Evolutionary conservation across 768 basidiomycete genomes (phyloP), one percentile per base, ranked within the genome.

Genomic region (Austroboletus festivus): DNA sequence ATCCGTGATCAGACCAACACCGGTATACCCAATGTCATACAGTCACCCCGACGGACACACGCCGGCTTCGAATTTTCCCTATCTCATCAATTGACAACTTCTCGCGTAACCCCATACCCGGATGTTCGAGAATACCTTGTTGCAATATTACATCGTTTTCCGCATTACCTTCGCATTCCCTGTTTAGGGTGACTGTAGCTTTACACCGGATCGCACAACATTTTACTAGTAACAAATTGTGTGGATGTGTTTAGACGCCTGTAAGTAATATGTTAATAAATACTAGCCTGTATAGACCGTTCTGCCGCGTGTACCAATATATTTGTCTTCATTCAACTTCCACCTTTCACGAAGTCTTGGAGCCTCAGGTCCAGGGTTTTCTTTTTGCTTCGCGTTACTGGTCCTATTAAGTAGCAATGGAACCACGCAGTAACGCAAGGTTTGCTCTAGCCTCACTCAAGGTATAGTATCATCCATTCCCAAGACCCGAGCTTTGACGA

Each of bases 21-120:
- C 65, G 7, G 19, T 60, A 34, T 69, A 67, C 42, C 66, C 65
- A 0, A 35, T 45, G 21, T 55, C 65, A 19, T 67, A 63, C 40
- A 13, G 47, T 38, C 56, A 64, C n/a, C 31, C 53, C 30, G 50
- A 59, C 26, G 16, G 19, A 33, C 33, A 30, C 38, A 44, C 35
- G 18, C 41, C 38, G 46, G 9, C 43, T 10, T 37, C 42, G 30
- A 38, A 37, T 24, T 38, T 28, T 31, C 45, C 41, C 12, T 55
- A 46, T 49, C 51, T n/a, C 19, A 43, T 30, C 48, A 30, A 34
- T 26, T 22, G 10, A 43, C 24, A 13, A 31, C 23, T 21, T 1
- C 28, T 38, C 31, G 34, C 11, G 24, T 42, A 39, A 42, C 21
- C 28, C 28, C 28, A 12, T 28, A 5, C 28, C 28, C 5, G 28